phyloP scores from a whole-genome alignment of 768 basidiomycete species.

The Mycena haematopus region DNA sequence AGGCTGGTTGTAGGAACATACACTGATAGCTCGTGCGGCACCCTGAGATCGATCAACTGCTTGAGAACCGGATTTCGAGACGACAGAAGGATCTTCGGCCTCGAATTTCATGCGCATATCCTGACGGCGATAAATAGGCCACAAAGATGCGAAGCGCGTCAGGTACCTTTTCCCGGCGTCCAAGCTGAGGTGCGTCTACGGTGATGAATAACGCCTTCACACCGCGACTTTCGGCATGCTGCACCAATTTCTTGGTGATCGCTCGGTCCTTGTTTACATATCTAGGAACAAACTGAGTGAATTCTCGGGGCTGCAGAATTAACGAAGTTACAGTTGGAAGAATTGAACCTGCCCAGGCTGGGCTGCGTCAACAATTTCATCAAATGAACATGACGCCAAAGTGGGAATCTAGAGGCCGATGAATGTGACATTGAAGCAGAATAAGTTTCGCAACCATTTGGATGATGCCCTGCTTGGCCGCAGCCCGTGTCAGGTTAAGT shows the following conservation, averaged over 20 bases:
- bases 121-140: neutral
- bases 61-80: slow-evolving; percentile 55
- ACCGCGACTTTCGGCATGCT: slow-evolving; percentile 90
- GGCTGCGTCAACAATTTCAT: slow-evolving; percentile 90
- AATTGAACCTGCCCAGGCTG: slow-evolving; percentile 83
- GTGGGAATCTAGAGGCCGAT: slow-evolving; percentile 79
- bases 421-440: neutral
- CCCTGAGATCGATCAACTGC: slow-evolving; percentile 87
- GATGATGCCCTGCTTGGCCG: slow-evolving; percentile 66
- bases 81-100: slow-evolving; percentile 68
- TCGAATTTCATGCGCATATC: slow-evolving; percentile 98
- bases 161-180: slow-evolving; percentile 79
- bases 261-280: slow-evolving; percentile 93
- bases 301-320: neutral
- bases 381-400: slow-evolving; percentile 93
- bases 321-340: slow-evolving; percentile 71
- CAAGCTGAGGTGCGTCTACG: slow-evolving; percentile 83
- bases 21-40: slow-evolving; percentile 92
- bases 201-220: slow-evolving; percentile 96
- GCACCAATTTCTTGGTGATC: slow-evolving; percentile 85
- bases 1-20: slow-evolving; percentile 42
- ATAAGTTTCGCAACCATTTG: slow-evolving; percentile 49
- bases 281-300: slow-evolving; percentile 39
- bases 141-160: neutral
- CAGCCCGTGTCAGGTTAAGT: slow-evolving; percentile 75